Evolutionary conservation across 345 rosid genomes (phyloP).

Genomic region (Carallia brachiata): DNA sequence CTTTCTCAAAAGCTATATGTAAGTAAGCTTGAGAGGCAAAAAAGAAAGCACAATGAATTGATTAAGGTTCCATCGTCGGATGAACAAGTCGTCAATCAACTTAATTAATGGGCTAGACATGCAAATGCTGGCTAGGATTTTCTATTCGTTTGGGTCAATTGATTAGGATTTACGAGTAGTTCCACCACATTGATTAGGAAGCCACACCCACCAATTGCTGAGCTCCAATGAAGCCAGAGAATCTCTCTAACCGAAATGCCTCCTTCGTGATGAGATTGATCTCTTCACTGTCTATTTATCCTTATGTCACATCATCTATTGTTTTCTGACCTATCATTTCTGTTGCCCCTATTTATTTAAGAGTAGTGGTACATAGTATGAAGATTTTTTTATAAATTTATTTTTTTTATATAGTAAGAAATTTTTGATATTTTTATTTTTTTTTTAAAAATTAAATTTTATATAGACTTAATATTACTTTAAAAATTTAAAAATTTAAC

Average conservation of each 20-base stretch:
- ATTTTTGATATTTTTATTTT: too few species aligned
- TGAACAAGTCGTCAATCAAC: slow-evolving; percentile 2
- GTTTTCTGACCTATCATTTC: slow-evolving; percentile 14
- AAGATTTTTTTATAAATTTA: too few species aligned
- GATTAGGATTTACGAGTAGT: not conserved
- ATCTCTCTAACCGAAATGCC: slow-evolving; percentile 30
- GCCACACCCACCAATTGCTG: slow-evolving; percentile 28
- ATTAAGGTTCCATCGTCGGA: slow-evolving; percentile 1
- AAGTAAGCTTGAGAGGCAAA: not conserved
- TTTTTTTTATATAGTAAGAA: not conserved
- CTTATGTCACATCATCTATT: slow-evolving; percentile 23
- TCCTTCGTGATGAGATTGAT: slow-evolving; percentile 41
- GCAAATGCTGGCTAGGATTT: too few species aligned
- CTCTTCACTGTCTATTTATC: slow-evolving; percentile 26
- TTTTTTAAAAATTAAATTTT: too few species aligned
- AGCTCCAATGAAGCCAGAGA: slow-evolving; percentile 33
- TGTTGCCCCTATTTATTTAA: not conserved
- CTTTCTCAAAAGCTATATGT: slow-evolving; percentile 28
- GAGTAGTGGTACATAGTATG: too few species aligned
- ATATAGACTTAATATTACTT: too few species aligned
- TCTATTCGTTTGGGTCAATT: too few species aligned
- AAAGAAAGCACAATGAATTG: not conserved
- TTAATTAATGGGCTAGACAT: not conserved
- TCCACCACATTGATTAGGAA: slow-evolving; percentile 18
- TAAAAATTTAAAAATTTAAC: too few species aligned